Percentiles rank a stretch among this genome's conserved stretches.
These are phyloP conservation scores for Coemansia sp. DNA, from an alignment of 192 early-diverging fungal genomes.

Conservation along the genomic window DNA sequence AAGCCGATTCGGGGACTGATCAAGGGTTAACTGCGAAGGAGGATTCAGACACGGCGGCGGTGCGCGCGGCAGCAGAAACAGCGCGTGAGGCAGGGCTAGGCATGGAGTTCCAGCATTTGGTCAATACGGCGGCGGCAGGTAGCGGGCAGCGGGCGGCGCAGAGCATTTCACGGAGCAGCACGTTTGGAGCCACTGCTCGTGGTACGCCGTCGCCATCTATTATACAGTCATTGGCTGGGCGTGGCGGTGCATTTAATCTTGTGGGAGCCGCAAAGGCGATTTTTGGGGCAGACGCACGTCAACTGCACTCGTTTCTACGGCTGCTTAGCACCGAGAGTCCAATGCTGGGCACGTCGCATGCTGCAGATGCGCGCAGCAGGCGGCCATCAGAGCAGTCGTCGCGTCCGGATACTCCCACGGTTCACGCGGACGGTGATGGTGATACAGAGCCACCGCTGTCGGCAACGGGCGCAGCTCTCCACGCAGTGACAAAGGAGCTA, in stretches of 20 bases:
- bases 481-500: slow-evolving; percentile 14
- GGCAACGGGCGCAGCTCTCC: slow-evolving; percentile 8
- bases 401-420: slow-evolving; percentile 1
- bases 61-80: slow-evolving; percentile 13
- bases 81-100: slow-evolving; percentile 28
- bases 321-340: slow-evolving; percentile 51
- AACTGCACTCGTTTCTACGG: slow-evolving; percentile 46
- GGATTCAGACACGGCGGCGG: slow-evolving; percentile 9
- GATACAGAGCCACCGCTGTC: slow-evolving; percentile 11
- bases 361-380: slow-evolving; percentile 1
- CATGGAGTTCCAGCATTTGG: slow-evolving; percentile 42
- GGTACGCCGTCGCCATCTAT: slow-evolving; percentile 53
- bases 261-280: slow-evolving; percentile 43
- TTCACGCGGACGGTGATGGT: not conserved
- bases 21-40: not conserved
- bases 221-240: slow-evolving; percentile 46
- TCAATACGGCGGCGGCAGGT: slow-evolving; percentile 27
- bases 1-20: not conserved
- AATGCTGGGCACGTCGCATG: slow-evolving; percentile 35
- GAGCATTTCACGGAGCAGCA: slow-evolving; percentile 43
- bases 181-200: slow-evolving; percentile 50
- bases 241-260: slow-evolving; percentile 19
- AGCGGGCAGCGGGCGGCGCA: slow-evolving; percentile 16
- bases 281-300: slow-evolving; percentile 42
- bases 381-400: slow-evolving; percentile 8